Percentiles rank a stretch among this genome's conserved stretches.
phyloP scores from a whole-genome alignment of 371 early-diverging fungal genomes.

The Mycotypha africana region DNA sequence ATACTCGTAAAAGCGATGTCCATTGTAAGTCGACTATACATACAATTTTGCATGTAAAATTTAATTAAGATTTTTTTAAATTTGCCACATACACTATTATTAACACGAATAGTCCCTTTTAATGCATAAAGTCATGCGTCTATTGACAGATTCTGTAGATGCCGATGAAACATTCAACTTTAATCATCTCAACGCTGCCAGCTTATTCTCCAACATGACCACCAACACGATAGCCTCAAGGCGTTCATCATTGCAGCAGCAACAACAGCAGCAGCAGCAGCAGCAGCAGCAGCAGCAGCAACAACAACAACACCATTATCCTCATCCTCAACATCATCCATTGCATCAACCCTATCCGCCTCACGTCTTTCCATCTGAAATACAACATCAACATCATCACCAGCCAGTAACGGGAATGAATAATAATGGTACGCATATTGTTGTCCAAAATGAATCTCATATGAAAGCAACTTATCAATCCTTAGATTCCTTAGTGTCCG shows the following conservation, averaged over 20 bases:
- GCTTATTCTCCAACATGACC: too few relatives aligned
- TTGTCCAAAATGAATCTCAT: background rate
- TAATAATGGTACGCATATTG: background rate
- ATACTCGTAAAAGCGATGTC: conserved; percentile 60
- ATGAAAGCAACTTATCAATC: conserved; percentile 13
- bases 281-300: background rate
- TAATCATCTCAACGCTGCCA: background rate
- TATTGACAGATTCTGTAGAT: conserved; percentile 45
- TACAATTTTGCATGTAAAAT: background rate
- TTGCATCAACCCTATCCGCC: too few relatives aligned
- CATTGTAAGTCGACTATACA: conserved; percentile 57
- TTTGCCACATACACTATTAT: too few relatives aligned
- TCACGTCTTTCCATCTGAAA: too few relatives aligned
- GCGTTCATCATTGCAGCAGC: background rate
- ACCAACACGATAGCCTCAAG: background rate
- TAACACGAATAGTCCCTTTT: too few relatives aligned
- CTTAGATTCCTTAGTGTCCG: conserved; percentile 31
- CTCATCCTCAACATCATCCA: too few relatives aligned
- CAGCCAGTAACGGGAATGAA: background rate
- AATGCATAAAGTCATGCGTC: conserved; percentile 48
- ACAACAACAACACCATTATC: background rate
- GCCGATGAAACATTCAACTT: background rate
- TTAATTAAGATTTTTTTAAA: background rate
- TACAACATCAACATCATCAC: too few relatives aligned
- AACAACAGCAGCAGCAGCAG: background rate